Percentiles rank a stretch among this genome's conserved stretches.
These are phyloP conservation scores for Hsuehochloa calcarea DNA, from an alignment of 176 grass and related monocot species.

Conservation along the genomic window DNA sequence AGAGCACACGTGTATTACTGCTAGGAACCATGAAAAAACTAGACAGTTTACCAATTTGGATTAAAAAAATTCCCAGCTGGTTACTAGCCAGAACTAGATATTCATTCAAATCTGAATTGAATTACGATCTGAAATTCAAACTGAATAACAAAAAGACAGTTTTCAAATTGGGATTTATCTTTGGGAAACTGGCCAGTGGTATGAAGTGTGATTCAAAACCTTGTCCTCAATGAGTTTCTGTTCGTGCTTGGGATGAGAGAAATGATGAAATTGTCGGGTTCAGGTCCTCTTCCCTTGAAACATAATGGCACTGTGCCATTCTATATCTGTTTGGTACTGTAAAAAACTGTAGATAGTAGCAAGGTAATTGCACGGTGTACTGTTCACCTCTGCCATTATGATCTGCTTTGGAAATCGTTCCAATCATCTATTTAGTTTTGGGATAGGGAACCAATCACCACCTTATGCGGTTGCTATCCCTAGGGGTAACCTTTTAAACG, in stretches of 20 bases:
- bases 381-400: background rate
- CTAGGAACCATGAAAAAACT: background rate
- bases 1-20: background rate
- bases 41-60: background rate
- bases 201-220: constrained; percentile 5
- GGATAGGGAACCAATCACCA: background rate
- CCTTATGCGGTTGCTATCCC: background rate
- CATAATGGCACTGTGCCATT: background rate
- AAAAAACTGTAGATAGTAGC: background rate
- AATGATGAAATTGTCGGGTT: constrained; percentile 2
- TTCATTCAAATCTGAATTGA: background rate
- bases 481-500: background rate
- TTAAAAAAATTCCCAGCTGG: background rate
- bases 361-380: background rate
- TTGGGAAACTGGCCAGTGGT: background rate
- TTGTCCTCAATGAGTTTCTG: background rate
- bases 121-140: background rate
- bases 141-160: background rate
- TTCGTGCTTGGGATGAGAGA: background rate
- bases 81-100: background rate
- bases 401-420: background rate
- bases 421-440: background rate
- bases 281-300: background rate
- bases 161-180: background rate
- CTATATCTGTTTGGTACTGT: background rate